Conservation (phyloP, 164 flowering plant species). For the Vitis riparia region DNA sequence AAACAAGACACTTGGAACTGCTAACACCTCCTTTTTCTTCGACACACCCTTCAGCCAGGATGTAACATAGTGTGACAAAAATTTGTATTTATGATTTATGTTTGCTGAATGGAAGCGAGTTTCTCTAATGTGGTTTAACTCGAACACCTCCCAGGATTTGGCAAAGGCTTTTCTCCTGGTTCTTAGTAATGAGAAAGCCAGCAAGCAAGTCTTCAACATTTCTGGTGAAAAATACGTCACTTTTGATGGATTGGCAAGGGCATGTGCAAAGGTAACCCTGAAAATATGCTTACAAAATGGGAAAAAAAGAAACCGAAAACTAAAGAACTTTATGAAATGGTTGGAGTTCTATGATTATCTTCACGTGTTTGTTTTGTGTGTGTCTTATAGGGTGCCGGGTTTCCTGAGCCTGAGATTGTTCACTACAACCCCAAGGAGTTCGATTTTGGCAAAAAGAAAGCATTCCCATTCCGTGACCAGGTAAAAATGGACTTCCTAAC, state of each 20-base stretch:
- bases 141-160: constrained; percentile 60
- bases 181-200: constrained; percentile 89
- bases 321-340: background rate
- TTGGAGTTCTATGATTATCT: no score
- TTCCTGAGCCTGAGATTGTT: constrained; percentile 91
- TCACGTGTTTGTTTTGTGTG: background rate
- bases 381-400: constrained; percentile 78
- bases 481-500: constrained; percentile 26
- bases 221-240: constrained; percentile 94
- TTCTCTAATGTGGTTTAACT: background rate
- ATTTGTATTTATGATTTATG: background rate
- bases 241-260: constrained; percentile 90
- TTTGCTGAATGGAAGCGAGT: background rate
- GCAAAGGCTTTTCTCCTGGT: constrained; percentile 81
- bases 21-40: no score
- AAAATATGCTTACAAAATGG: background rate
- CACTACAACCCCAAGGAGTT: constrained; percentile 92
- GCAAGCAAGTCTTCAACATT: constrained; percentile 87
- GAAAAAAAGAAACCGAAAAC: background rate
- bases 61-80: background rate
- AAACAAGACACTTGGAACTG: no score
- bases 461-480: constrained; percentile 98
- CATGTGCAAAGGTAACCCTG: constrained; percentile 84
- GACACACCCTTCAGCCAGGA: no score
- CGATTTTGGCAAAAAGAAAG: constrained; percentile 96